A percentile compares a stretch with the other conserved stretches of the same genome.
phyloP scores from a whole-genome alignment of 2,329 filamentous ascomycete genomes.

The Fusarium hostae region DNA sequence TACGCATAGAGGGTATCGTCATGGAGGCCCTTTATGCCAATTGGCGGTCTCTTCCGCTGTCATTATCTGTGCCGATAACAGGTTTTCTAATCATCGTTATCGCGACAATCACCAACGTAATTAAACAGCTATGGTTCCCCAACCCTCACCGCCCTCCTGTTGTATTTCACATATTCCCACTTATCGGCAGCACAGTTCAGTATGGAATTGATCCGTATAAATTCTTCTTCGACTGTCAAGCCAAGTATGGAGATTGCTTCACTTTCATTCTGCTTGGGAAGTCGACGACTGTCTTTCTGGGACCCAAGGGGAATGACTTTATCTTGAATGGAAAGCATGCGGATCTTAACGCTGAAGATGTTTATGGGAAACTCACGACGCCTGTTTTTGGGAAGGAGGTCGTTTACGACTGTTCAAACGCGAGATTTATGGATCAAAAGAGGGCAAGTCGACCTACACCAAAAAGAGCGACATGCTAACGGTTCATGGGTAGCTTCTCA shows the following conservation, averaged over 20 bases:
- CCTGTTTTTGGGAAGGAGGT: slow-evolving; percentile 84
- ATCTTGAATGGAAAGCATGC: slow-evolving; percentile 90
- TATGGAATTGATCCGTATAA: slow-evolving; percentile 94
- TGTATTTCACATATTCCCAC: slow-evolving; percentile 82
- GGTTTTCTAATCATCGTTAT: slow-evolving; percentile 58
- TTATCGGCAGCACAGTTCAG: slow-evolving; percentile 88
- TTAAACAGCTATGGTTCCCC: slow-evolving; percentile 81
- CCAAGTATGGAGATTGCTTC: slow-evolving; percentile 89
- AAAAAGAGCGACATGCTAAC: not conserved
- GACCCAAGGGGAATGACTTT: slow-evolving; percentile 86
- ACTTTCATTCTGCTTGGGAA: slow-evolving; percentile 88
- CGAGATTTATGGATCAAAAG: slow-evolving; percentile 95
- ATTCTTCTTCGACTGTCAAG: slow-evolving; percentile 80
- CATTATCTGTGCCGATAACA: slow-evolving; percentile 51
- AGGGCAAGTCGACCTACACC: slow-evolving; percentile 66
- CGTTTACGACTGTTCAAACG: slow-evolving; percentile 89
- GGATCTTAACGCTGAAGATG: slow-evolving; percentile 89
- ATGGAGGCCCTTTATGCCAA: slow-evolving; percentile 12
- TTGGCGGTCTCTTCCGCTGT: slow-evolving; percentile 13
- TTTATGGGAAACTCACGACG: slow-evolving; percentile 80
- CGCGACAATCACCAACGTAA: slow-evolving; percentile 79
- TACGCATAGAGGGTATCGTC: rapidly evolving
- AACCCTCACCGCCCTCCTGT: slow-evolving; percentile 83
- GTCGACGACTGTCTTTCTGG: slow-evolving; percentile 86
- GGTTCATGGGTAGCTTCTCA: slow-evolving; percentile 70